Conservation (phyloP, 164 flowering plant genomes). For the Umbilicus rupestris region DNA sequence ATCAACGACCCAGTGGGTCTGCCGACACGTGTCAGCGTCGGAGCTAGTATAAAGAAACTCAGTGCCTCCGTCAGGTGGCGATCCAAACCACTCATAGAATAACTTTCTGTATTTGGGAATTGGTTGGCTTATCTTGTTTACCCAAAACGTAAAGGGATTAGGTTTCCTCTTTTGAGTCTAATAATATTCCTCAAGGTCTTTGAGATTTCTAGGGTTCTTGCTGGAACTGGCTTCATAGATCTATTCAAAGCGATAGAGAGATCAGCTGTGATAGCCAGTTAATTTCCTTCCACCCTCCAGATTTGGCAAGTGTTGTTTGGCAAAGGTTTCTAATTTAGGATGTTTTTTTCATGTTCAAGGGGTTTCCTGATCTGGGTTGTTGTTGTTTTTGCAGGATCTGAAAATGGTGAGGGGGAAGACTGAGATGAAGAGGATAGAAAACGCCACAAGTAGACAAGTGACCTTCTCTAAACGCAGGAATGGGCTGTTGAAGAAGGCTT, state of each 20-base stretch:
- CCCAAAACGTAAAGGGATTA: not conserved
- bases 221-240: too few species aligned
- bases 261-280: too few species aligned
- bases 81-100: too few species aligned
- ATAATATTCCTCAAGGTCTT: too few species aligned
- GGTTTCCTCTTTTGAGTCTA: not conserved
- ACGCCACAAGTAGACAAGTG: conserved; percentile 8
- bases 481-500: conserved; percentile 17
- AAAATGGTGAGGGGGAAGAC: too few species aligned
- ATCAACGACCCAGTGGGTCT: not conserved
- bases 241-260: too few species aligned
- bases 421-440: too few species aligned
- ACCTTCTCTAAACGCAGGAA: conserved; percentile 12
- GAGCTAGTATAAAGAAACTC: not conserved
- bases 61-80: not conserved
- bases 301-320: not conserved
- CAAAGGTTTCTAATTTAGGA: not conserved
- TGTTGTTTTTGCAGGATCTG: conserved; percentile 1
- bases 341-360: not conserved
- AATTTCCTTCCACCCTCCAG: too few species aligned
- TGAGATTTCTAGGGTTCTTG: too few species aligned
- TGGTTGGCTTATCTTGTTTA: not conserved
- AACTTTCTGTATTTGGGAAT: conserved; percentile 1
- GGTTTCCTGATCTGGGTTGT: not conserved
- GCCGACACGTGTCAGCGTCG: conserved; percentile 3